phyloP scores from a whole-genome alignment of 2,329 filamentous ascomycete species.

The Beauveria brongniartii region DNA sequence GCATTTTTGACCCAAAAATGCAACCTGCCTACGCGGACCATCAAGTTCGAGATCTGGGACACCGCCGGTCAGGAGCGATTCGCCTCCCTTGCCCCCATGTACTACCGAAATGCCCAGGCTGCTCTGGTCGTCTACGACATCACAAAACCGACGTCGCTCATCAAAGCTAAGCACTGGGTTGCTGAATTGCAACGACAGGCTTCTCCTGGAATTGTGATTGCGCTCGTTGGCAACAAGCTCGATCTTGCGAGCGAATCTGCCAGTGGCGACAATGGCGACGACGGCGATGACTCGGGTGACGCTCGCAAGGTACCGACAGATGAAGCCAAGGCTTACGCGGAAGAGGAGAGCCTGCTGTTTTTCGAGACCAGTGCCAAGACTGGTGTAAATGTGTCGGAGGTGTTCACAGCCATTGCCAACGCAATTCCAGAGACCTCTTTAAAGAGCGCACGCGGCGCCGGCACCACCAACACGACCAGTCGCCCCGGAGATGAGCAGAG shows the following conservation, averaged over 20 bases:
- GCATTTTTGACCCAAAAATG: conserved; percentile 99
- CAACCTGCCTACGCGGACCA: conserved; percentile 84
- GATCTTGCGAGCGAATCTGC: conserved; percentile 66
- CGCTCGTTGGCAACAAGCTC: conserved; percentile 92
- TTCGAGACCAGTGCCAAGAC: conserved; percentile 99
- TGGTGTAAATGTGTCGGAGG: conserved; percentile 85
- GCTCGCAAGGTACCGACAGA: conserved; percentile 84
- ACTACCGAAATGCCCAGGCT: conserved; percentile 97
- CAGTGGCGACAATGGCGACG: conserved; percentile 43
- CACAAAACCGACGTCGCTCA: conserved; percentile 88
- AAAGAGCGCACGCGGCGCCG: conserved; percentile 74
- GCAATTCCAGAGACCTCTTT: conserved; percentile 94
- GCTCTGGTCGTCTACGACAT: conserved; percentile 98
- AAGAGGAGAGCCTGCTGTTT: conserved; percentile 89
- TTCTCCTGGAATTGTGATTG: conserved; percentile 92
- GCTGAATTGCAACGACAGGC: conserved; percentile 95
- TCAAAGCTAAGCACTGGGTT: conserved; percentile 98
- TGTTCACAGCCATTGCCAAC: conserved; percentile 97
- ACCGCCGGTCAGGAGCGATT: conserved; percentile 97
- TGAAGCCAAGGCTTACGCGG: conserved; percentile 86
- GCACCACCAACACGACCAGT: conserved; percentile 51
- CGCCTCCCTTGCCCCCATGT: conserved; percentile 94
- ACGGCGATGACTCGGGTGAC: conserved; percentile 58
- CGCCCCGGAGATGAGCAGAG: conserved; percentile 60
- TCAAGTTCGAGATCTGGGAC: conserved; percentile 96